Percentiles rank a stretch among this genome's conserved stretches.
phyloP scores from a whole-genome alignment of 2,329 filamentous ascomycete genomes.

The Cercospora citrullina region DNA sequence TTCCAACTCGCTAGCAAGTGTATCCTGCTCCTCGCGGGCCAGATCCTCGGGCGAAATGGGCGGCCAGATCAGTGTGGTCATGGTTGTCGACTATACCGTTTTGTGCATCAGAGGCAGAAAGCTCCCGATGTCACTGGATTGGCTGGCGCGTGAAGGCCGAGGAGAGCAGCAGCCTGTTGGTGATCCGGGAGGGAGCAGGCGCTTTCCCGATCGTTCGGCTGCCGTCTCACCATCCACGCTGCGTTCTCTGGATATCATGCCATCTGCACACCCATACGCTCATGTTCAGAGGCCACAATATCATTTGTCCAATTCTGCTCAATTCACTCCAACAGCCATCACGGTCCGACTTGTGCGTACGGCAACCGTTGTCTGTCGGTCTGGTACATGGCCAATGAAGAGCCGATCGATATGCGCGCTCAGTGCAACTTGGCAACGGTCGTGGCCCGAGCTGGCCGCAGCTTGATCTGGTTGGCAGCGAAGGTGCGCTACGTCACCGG shows the following conservation, averaged over 20 bases:
- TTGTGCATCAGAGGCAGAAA: background rate
- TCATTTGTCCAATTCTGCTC: background rate
- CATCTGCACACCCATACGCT: background rate
- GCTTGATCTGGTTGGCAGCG: background rate
- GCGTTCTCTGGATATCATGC: background rate
- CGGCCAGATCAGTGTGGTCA: slow-evolving; percentile 65
- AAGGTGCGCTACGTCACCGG: background rate
- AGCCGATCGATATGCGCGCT: background rate
- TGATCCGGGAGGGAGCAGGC: slow-evolving; percentile 7
- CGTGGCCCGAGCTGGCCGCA: background rate
- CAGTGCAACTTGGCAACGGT: background rate
- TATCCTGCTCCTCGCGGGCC: slow-evolving; percentile 53
- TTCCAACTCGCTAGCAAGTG: slow-evolving; percentile 59
- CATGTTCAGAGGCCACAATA: background rate
- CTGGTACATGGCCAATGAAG: background rate
- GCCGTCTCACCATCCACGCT: background rate
- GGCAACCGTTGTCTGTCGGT: background rate
- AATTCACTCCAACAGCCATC: background rate
- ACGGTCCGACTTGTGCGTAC: background rate
- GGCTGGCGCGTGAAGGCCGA: background rate
- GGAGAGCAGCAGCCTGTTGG: background rate
- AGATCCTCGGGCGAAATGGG: slow-evolving; percentile 55
- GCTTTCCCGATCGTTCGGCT: background rate
- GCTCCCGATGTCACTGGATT: background rate
- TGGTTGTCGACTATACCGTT: slow-evolving; percentile 35